Percentiles rank a stretch among this genome's conserved stretches.
These are phyloP conservation scores for Epipyxis sp. DNA, from an alignment of 108 stramenopile genomes.

Conservation along the genomic window DNA sequence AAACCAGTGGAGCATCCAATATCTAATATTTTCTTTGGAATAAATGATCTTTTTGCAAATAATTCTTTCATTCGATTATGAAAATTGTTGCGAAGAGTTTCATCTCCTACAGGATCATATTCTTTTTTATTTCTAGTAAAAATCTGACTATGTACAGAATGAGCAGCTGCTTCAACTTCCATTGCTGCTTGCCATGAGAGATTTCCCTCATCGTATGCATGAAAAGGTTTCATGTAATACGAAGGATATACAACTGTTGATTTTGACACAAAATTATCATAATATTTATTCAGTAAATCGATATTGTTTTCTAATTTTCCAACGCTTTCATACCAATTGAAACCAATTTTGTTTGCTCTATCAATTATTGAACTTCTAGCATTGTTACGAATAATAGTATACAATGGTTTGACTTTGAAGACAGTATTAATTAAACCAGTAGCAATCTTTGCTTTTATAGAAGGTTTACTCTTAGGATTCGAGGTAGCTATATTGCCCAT, in stretches of 20 bases:
- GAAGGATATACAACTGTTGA: constrained; percentile 28
- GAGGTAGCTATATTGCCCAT: too few species aligned
- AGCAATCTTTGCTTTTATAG: too few species aligned
- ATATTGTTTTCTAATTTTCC: neutral
- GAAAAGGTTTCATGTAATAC: constrained; percentile 48
- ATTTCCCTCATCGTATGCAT: constrained; percentile 50
- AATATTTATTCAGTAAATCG: neutral
- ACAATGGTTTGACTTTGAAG: constrained; percentile 15
- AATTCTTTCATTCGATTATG: neutral
- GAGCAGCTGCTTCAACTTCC: constrained; percentile 28
- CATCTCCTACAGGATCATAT: neutral
- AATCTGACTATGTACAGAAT: neutral
- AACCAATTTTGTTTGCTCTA: constrained; percentile 10
- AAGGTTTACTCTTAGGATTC: too few species aligned
- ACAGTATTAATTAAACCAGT: neutral
- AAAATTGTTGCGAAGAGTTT: neutral
- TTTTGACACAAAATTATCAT: neutral
- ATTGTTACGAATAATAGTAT: neutral
- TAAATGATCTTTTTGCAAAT: constrained; percentile 36
- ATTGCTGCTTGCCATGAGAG: constrained; percentile 45
- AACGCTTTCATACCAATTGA: constrained; percentile 2
- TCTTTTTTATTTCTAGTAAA: neutral
- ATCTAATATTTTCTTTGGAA: constrained; percentile 32
- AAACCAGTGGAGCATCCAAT: constrained; percentile 49
- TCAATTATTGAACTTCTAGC: constrained; percentile 20